These are phyloP conservation scores for Daedalea quercina DNA, from an alignment of 768 basidiomycete species.

Conservation along the genomic window DNA sequence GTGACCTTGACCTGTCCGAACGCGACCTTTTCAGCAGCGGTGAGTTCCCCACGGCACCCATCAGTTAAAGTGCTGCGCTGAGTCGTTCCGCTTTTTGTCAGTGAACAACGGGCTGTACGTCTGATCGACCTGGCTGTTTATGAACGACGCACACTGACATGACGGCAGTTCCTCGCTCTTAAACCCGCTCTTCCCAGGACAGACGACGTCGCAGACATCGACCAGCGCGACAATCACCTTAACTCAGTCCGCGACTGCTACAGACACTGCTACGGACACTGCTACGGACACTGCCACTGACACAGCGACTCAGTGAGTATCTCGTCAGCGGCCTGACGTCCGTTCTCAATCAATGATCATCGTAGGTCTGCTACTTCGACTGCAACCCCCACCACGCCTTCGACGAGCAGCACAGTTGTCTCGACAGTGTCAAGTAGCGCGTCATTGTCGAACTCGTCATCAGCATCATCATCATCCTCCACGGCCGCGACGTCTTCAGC, in stretches of 20 bases:
- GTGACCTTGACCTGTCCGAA: slow-evolving; percentile 10
- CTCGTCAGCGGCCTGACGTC: background rate
- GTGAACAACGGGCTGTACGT: background rate
- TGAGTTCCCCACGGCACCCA: slow-evolving; percentile 14
- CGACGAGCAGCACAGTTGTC: background rate
- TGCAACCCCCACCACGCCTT: background rate
- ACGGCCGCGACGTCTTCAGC: too few relatives aligned
- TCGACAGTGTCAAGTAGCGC: too few relatives aligned
- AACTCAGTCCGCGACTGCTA: background rate
- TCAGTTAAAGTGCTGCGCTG: background rate
- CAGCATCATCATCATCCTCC: too few relatives aligned
- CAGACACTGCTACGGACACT: too few relatives aligned
- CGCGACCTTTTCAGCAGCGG: slow-evolving; percentile 22
- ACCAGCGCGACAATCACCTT: slow-evolving; percentile 3
- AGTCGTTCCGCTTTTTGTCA: background rate
- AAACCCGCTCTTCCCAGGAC: background rate
- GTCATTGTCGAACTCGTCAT: background rate
- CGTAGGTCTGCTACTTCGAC: background rate
- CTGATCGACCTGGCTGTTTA: background rate
- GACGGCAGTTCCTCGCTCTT: background rate
- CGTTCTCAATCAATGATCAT: background rate
- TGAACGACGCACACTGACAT: background rate
- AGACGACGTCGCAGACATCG: slow-evolving; percentile 2
- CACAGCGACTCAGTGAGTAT: background rate
- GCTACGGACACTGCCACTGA: too few relatives aligned